phyloP scores from a whole-genome alignment of 495 filamentous ascomycete genomes.

The Endocarpon pusillum region DNA sequence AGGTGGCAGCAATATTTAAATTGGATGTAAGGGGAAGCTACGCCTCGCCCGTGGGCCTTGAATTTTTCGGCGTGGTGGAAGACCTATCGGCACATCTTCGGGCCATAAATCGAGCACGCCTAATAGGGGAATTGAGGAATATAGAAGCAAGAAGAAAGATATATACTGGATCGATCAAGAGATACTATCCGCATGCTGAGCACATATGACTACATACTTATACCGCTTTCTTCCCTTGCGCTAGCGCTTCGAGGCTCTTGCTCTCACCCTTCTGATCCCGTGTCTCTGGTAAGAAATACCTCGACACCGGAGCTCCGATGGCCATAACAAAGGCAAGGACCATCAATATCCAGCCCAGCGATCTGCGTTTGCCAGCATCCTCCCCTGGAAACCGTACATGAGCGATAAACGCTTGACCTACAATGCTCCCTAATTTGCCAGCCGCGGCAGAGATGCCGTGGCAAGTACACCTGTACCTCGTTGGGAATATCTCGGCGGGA shows the following conservation, averaged over 20 bases:
- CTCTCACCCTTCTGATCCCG: conserved; percentile 19
- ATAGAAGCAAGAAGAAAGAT: too few species aligned
- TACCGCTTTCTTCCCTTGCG: conserved; percentile 22
- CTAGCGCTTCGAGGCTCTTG: conserved; percentile 25
- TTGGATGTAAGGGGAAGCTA: too few species aligned
- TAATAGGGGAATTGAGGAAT: too few species aligned
- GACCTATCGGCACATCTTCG: too few species aligned
- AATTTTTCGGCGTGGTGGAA: too few species aligned
- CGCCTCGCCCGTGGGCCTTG: too few species aligned
- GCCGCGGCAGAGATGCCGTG: conserved; percentile 37
- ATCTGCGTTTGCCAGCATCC: conserved; percentile 17
- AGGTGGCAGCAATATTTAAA: too few species aligned
- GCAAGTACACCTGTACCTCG: conserved; percentile 38
- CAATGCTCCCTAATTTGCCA: conserved; percentile 41
- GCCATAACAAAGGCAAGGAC: conserved; percentile 31
- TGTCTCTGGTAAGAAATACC: conserved; percentile 26
- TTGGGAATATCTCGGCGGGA: conserved; percentile 43
- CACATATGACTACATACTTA: too few species aligned
- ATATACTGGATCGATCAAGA: too few species aligned
- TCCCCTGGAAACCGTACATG: conserved; percentile 21
- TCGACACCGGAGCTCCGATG: conserved; percentile 26
- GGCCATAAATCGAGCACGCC: too few species aligned
- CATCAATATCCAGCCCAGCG: conserved; percentile 27
- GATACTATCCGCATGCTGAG: too few species aligned
- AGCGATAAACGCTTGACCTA: conserved; percentile 34